Conservation (phyloP, 805 yeast genomes). For the Pichia ethanolica region DNA sequence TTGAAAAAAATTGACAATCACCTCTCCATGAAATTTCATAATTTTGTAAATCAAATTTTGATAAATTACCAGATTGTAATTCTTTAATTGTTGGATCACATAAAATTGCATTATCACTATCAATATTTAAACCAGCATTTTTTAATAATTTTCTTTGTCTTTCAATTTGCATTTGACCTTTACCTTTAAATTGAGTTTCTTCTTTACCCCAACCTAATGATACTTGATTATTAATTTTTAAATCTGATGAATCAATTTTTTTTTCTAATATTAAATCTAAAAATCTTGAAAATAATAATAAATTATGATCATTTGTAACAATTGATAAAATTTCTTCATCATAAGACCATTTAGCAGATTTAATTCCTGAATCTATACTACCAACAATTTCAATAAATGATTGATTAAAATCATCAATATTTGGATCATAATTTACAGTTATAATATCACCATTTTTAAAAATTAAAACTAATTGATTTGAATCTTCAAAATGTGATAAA, state of each 20-base stretch:
- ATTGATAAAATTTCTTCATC: conserved; percentile 83
- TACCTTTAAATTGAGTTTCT: conserved; percentile 94
- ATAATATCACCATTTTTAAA: conserved; percentile 71
- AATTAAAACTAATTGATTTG: conserved; percentile 57
- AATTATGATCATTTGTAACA: conserved; percentile 52
- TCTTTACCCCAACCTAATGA: conserved; percentile 98
- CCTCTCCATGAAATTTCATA: conserved; percentile 85
- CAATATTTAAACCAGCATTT: conserved; percentile 63
- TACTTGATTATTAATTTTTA: conserved; percentile 69
- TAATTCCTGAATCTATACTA: conserved; percentile 66
- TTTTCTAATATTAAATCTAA: conserved; percentile 76
- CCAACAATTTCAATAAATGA: conserved; percentile 75
- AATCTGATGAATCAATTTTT: conserved; percentile 51
- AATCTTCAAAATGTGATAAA: conserved; percentile 64
- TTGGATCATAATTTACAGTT: conserved; percentile 51
- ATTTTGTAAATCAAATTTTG: conserved; percentile 44
- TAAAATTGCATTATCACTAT: conserved; percentile 43
- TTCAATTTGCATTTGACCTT: conserved; percentile 77
- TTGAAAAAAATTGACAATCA: conserved; percentile 77
- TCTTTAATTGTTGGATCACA: conserved; percentile 85
- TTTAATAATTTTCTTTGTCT: conserved; percentile 50
- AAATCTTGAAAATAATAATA: conserved; percentile 61
- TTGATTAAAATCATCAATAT: conserved; percentile 38
- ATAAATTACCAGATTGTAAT: conserved; percentile 60
- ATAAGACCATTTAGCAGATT: conserved; percentile 77